Evolutionary conservation across 2,329 filamentous ascomycete species (phyloP), one percentile per base, ranked within the genome.

Genomic region (Simplicillium sp.): DNA sequence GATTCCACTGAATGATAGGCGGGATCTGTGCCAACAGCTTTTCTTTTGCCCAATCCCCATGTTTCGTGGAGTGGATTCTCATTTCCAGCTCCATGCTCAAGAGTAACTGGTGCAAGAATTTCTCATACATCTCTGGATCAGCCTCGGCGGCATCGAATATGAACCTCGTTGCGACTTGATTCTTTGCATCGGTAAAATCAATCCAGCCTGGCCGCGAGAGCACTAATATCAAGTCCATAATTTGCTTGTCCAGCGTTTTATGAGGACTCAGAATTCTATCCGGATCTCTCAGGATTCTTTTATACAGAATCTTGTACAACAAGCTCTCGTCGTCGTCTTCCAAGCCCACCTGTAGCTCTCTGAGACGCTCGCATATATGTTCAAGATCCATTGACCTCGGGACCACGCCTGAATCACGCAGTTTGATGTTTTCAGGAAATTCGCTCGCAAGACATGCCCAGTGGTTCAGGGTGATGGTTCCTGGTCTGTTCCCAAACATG

Each of bases 51-150:
- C 70, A 72, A 18, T 77, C 75, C n/a, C 66, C 64, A 55, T 84
- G 79, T 38, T 72, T 64, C 18, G 64, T 65, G 2, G 75, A 79
- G 50, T 82, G 75, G 50, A 87, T 84, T 32, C 84, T 75, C 43
- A 84, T 58, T 52, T 85, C 78, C 5, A 88, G 67, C 58, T 88
- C 84, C 37, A 84, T 68, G 47, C 80, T 82, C 34, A 88, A 70
- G 3, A 88, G 67, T n/a, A 88, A 62, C 58, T 88, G 84, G 55
- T 86, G 82, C 56, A 85, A 87, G 62, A 88, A 87, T 18, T 70
- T 71, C 44, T 74, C 71, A 50, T 82, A 83, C 44, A 71, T 69
- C 14, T 66, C 60, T 36, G 71, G 65, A 48, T 81, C 79, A 14
- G 67, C 64, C 29, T 70, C 66, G 42, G 70, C 66, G 11, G 70